phyloP scores from a whole-genome alignment of 2,329 filamentous ascomycete species.

The Colletotrichum cuscutae region DNA sequence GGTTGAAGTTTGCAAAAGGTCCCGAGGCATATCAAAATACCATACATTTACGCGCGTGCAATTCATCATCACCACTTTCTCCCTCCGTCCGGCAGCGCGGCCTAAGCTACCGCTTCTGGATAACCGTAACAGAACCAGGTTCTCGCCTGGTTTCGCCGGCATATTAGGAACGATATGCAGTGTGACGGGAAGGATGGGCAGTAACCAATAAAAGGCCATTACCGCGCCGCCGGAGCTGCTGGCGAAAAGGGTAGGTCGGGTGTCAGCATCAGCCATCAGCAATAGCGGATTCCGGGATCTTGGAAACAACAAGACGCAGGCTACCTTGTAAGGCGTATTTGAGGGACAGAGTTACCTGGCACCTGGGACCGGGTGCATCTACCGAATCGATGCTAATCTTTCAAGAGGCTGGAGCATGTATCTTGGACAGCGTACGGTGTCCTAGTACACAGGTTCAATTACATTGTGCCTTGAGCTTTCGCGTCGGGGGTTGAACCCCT shows the following conservation, averaged over 20 bases:
- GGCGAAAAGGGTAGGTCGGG: not conserved
- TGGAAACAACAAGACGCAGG: not conserved
- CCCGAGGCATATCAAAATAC: not conserved
- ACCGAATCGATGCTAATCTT: not conserved
- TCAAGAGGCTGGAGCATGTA: not conserved
- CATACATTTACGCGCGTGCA: no score
- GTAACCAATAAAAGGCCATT: not conserved
- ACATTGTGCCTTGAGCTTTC: not conserved
- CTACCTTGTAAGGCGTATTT: not conserved
- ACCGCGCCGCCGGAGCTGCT: not conserved
- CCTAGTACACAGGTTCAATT: not conserved
- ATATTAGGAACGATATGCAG: not conserved
- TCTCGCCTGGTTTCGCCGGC: not conserved
- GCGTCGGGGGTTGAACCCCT: not conserved
- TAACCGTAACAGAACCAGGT: not conserved
- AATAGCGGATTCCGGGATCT: not conserved
- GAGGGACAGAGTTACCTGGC: not conserved
- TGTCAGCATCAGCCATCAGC: constrained; percentile 11
- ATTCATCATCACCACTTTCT: not conserved
- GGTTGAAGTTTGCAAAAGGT: not conserved
- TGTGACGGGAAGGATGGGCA: not conserved
- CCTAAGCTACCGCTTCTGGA: not conserved
- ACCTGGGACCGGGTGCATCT: constrained; percentile 16
- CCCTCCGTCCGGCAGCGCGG: not conserved
- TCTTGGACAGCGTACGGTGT: not conserved